Base-by-base conservation (phyloP, 108 stramenopile species). In the Fragilaria radians region DNA sequence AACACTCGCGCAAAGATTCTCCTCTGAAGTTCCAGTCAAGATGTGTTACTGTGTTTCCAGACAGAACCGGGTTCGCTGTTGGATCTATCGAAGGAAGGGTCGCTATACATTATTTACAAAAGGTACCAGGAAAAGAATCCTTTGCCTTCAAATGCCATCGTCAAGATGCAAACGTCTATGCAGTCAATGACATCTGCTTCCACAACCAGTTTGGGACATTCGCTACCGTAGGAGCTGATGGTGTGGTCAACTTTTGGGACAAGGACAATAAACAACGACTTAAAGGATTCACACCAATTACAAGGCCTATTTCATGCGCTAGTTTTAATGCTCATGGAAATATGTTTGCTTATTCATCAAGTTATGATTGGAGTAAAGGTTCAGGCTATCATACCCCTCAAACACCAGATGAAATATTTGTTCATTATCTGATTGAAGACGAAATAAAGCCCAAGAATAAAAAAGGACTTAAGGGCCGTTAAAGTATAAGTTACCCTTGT, bases 141-240 rank as follows among this genome's bases (percentile, higher is more conserved):
- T 98, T 97, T 80, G 95, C 95, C 33, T 98, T 98, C 81, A 96
- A 96, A 69, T 98, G 98, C 66, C 98, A 98, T 82, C 76, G 93
- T 57, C 76, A 89, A 46, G 84, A 82, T 28, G 52, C 36, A 32
- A 67, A 82, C 65, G 83, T 78, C 0, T 96, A 77, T 66, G 61
- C 85, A 21, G 96, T 98, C 48, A 98, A 98, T 80, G 77, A 61
- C 49, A 88, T 98, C 64, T 85, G 83, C 34, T 97, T 97, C 79
- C 84, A 95, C 69, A 66, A 71, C 30, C 67, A 67, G 53, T 87
- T 77, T 67, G 92, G 91, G 34, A 95, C 94, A 9, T 92, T 97
- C 71, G 86, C 91, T 3, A 96, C 95, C 14, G 89, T 85, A 4
- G 94, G 94, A 21, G 74, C 73, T 28, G 95, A 96, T 75, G 93